These are phyloP conservation scores for Aureococcus anophagefferens DNA, from an alignment of 108 stramenopile species.

Conservation along the genomic window DNA sequence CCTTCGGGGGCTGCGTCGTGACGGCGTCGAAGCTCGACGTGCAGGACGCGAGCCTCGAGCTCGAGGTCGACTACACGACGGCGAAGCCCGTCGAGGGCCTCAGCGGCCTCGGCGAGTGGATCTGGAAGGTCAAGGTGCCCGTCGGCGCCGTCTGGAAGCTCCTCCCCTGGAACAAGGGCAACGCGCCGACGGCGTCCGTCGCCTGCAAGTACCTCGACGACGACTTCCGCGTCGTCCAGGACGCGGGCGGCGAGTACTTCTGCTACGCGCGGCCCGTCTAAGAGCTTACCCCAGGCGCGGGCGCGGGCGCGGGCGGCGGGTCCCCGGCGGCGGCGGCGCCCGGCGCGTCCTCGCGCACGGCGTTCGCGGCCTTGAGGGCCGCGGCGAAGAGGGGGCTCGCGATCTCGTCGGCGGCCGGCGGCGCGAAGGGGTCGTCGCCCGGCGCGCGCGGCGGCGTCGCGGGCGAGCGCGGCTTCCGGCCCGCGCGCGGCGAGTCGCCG, in stretches of 20 bases:
- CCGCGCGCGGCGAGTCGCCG: no score
- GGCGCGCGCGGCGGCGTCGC: no score
- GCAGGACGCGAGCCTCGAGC: slow-evolving; percentile 15
- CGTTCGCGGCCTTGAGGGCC: no score
- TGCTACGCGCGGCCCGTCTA: slow-evolving; percentile 66
- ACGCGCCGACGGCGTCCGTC: slow-evolving; percentile 57
- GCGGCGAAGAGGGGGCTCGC: no score
- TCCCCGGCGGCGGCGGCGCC: no score
- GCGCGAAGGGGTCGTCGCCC: no score
- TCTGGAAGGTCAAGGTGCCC: slow-evolving; percentile 70
- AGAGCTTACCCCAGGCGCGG: no score
- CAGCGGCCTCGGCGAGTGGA: slow-evolving; percentile 62
- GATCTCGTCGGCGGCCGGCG: no score
- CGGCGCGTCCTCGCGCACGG: no score
- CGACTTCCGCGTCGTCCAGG: slow-evolving; percentile 69
- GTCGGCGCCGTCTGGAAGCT: slow-evolving; percentile 70
- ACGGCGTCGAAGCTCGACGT: not conserved
- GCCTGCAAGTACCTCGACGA: slow-evolving; percentile 57
- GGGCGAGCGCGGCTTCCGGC: no score
- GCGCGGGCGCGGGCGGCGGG: no score
- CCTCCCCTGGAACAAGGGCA: slow-evolving; percentile 72
- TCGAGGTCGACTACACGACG: slow-evolving; percentile 75
- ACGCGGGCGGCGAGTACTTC: slow-evolving; percentile 65
- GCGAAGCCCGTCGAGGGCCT: slow-evolving; percentile 61
- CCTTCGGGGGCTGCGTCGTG: slow-evolving; percentile 80